These are phyloP conservation scores for Puccinia horiana DNA, from an alignment of 1,284 basidiomycete species.

Conservation along the genomic window DNA sequence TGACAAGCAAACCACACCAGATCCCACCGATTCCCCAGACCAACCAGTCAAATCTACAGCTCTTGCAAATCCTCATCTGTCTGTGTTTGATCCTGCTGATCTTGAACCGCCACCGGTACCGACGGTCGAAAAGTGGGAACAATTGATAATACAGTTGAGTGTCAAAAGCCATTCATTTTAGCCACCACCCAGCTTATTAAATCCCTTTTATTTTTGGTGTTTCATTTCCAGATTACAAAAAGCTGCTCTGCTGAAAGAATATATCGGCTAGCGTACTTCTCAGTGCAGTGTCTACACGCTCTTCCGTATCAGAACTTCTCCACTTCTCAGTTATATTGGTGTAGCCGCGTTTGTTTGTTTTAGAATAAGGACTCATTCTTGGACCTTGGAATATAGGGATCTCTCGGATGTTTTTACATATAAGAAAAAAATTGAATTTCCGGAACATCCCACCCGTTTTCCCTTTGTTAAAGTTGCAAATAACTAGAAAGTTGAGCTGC, in stretches of 20 bases:
- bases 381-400: no score
- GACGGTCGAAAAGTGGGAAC: slow-evolving; percentile 38
- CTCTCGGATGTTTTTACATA: no score
- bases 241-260: slow-evolving; percentile 46
- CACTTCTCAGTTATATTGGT: not conserved
- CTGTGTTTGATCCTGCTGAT: slow-evolving; percentile 34
- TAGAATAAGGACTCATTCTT: no score
- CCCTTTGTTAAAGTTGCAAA: no score
- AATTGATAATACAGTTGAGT: slow-evolving; percentile 41
- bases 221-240: slow-evolving; percentile 41
- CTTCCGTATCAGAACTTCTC: not conserved
- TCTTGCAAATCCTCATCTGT: slow-evolving; percentile 4
- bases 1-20: not conserved
- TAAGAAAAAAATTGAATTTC: no score
- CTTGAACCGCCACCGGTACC: slow-evolving; percentile 58
- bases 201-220: not conserved
- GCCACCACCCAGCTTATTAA: not conserved
- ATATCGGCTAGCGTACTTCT: slow-evolving; percentile 31
- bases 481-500: no score
- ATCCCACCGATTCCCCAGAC: not conserved
- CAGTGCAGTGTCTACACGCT: not conserved
- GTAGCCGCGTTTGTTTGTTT: no score
- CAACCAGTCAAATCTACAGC: not conserved
- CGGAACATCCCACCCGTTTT: no score
- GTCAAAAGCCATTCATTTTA: not conserved